phyloP scores from a whole-genome alignment of 2,329 filamentous ascomycete genomes.

The Coleophoma crateriformis region DNA sequence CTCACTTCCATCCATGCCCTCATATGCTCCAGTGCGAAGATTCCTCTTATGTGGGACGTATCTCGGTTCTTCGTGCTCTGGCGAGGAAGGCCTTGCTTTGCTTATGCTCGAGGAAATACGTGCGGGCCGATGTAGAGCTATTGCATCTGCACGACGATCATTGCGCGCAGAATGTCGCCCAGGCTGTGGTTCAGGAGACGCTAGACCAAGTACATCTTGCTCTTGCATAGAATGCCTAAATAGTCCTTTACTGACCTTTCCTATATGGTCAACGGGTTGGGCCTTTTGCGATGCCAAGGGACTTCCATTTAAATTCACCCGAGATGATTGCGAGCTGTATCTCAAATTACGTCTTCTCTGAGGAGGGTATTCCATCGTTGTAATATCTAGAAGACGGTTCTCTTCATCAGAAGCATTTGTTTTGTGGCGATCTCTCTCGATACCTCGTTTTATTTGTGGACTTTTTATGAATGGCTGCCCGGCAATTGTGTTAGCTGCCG shows the following conservation, averaged over 20 bases:
- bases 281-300: slow-evolving; percentile 9
- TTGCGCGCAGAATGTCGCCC: background rate
- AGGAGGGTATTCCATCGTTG: background rate
- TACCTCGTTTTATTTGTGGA: background rate
- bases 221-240: background rate
- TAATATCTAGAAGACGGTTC: background rate
- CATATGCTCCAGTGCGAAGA: slow-evolving; percentile 13
- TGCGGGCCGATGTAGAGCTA: slow-evolving; percentile 14
- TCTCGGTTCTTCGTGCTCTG: slow-evolving; percentile 12
- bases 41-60: slow-evolving; percentile 23
- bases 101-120: slow-evolving; percentile 11
- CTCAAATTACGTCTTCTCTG: slow-evolving; percentile 2
- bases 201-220: background rate
- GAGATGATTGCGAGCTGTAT: slow-evolving; percentile 15
- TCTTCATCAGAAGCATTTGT: background rate
- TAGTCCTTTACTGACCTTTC: slow-evolving; percentile 7
- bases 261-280: slow-evolving; percentile 9
- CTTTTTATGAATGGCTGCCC: background rate
- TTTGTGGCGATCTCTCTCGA: background rate
- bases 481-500: background rate
- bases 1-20: slow-evolving; percentile 13
- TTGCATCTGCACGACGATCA: slow-evolving; percentile 1
- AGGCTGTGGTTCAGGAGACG: background rate
- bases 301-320: slow-evolving; percentile 21
- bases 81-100: slow-evolving; percentile 17